These are phyloP conservation scores for Yamadazyma conglobata DNA, from an alignment of 1,139 yeast species.

Conservation along the genomic window DNA sequence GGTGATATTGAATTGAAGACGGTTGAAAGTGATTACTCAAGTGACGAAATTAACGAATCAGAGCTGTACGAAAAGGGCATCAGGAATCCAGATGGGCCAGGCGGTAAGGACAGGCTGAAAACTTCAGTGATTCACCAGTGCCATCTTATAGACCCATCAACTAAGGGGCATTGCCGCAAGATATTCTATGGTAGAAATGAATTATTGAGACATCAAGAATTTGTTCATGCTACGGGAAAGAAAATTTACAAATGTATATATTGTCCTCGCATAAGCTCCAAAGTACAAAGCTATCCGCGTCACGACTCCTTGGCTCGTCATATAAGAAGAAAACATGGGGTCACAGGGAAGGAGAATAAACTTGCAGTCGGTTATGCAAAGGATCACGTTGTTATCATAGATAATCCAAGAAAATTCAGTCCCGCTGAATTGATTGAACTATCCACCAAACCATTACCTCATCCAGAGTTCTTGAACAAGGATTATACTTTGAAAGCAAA, in stretches of 20 bases:
- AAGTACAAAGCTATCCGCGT: conserved; percentile 44
- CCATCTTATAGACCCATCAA: conserved; percentile 36
- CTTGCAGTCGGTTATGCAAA: conserved; percentile 49
- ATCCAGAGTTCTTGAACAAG: conserved; percentile 28
- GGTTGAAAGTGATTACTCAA: conserved; percentile 1
- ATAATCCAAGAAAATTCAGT: conserved; percentile 20
- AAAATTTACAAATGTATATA: conserved; percentile 43
- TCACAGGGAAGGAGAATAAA: conserved; percentile 46
- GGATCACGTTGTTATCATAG: conserved; percentile 39
- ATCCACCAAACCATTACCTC: conserved; percentile 27
- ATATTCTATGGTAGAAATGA: conserved; percentile 47
- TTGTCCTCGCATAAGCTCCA: conserved; percentile 36
- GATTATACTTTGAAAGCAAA: conserved; percentile 30
- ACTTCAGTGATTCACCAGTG: conserved; percentile 38
- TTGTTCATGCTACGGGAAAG: conserved; percentile 47
- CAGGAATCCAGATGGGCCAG: conserved; percentile 9
- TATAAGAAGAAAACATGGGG: conserved; percentile 44
- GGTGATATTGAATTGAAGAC: no score
- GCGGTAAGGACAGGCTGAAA: conserved; percentile 1
- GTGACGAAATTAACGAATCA: conserved; percentile 7
- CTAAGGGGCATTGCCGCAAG: conserved; percentile 33
- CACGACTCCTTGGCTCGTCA: conserved; percentile 48
- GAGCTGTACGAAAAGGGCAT: conserved; percentile 8
- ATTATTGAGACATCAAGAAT: conserved; percentile 44
- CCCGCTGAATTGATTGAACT: conserved; percentile 11